Conservation (phyloP, 148 eudicot genomes). For the Amaranthus hypochondriacus region DNA sequence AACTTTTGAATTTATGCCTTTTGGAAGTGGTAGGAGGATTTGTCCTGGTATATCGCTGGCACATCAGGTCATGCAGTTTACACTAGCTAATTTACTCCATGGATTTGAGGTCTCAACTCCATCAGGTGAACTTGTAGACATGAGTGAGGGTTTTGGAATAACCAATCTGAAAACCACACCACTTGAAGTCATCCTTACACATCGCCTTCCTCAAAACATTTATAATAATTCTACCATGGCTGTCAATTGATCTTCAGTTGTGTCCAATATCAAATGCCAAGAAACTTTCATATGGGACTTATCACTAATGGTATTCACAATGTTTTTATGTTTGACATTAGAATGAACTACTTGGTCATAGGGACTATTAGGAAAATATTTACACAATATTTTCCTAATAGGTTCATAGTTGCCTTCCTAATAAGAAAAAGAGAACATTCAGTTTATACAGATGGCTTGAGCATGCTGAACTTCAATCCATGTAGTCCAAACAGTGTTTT, state of each 20-base stretch:
- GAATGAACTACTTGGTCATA: too few relatives aligned
- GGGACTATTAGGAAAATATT: too few relatives aligned
- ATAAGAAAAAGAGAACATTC: too few relatives aligned
- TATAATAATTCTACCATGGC: neutral
- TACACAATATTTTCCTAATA: too few relatives aligned
- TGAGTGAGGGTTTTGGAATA: conserved; percentile 16
- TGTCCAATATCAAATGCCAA: too few relatives aligned
- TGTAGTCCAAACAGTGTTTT: too few relatives aligned
- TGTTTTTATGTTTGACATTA: too few relatives aligned
- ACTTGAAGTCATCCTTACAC: neutral
- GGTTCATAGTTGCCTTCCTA: too few relatives aligned
- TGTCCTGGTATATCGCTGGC: conserved; percentile 20
- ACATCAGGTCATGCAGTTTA: conserved; percentile 10
- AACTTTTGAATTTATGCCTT: conserved; percentile 9
- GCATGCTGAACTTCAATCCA: too few relatives aligned
- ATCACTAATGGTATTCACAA: too few relatives aligned
- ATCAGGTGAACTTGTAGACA: conserved; percentile 7
- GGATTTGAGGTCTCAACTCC: conserved; percentile 19
- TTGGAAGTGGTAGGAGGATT: conserved; percentile 15
- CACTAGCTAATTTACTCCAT: conserved; percentile 15
- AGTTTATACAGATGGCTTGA: too few relatives aligned
- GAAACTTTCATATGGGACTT: too few relatives aligned
- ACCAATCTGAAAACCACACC: neutral
- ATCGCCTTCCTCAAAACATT: conserved; percentile 7
- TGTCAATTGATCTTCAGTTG: neutral